phyloP scores from a whole-genome alignment of 305 asterid genomes.

The Solanum chacoense region DNA sequence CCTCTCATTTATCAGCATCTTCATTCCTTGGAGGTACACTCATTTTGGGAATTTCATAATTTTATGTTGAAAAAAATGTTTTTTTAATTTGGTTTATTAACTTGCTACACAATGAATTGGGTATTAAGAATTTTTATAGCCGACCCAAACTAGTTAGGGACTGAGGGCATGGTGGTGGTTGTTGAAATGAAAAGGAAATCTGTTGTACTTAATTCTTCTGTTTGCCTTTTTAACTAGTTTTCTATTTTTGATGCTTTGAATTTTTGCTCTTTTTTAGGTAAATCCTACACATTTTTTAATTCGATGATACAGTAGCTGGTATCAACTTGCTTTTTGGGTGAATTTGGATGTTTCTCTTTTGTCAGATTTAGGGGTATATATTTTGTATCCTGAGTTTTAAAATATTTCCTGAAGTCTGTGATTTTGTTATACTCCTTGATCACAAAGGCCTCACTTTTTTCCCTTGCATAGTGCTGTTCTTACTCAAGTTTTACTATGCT shows the following conservation, averaged over 20 bases:
- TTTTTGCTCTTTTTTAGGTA: neutral
- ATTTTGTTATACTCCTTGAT: neutral
- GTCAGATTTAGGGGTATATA: neutral
- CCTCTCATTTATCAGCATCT: slow-evolving; percentile 54
- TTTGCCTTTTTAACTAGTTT: neutral
- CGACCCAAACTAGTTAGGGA: neutral
- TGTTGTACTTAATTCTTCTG: neutral
- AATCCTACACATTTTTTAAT: neutral
- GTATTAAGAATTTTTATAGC: neutral
- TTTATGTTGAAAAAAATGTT: neutral
- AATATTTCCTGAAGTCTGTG: neutral
- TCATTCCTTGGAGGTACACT: slow-evolving; percentile 49
- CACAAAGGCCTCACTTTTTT: neutral
- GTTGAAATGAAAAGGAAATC: neutral
- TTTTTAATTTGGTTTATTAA: neutral
- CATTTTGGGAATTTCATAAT: neutral
- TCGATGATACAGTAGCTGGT: neutral
- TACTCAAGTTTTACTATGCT: neutral
- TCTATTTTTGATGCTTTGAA: neutral
- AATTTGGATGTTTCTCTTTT: neutral
- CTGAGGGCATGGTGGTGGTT: neutral
- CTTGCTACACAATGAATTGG: neutral
- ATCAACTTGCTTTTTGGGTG: neutral
- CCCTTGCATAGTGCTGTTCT: neutral
- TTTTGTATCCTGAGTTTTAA: neutral